A percentile compares a stretch with the other conserved stretches of the same genome.
Evolutionary conservation across 2,329 filamentous ascomycete genomes (phyloP).

Genomic region (Beauveria scarabaeidicola): DNA sequence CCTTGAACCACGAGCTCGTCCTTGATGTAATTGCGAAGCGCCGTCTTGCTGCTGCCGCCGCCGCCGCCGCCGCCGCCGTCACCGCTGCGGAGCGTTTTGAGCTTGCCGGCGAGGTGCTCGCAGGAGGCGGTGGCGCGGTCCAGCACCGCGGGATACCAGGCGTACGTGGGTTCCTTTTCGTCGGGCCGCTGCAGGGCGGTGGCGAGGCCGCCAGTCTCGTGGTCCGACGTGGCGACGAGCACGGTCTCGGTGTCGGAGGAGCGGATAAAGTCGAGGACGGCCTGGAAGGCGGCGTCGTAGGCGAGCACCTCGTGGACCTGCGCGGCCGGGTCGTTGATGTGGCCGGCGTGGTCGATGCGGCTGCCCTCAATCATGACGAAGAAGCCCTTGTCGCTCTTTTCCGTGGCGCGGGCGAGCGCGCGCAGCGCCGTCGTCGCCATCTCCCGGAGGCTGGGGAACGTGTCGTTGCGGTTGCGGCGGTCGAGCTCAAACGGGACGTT

Average conservation of each 20-base stretch:
- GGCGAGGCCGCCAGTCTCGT: conserved; percentile 87
- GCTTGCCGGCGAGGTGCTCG: conserved; percentile 58
- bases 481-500: conserved; percentile 95
- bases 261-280: conserved; percentile 77
- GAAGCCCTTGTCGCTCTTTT: conserved; percentile 81
- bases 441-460: conserved; percentile 83
- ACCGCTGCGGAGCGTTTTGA: conserved; percentile 42
- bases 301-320: conserved; percentile 91
- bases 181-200: conserved; percentile 59
- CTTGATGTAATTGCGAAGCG: conserved; percentile 57
- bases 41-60: conserved; percentile 13
- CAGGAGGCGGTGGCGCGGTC: conserved; percentile 68
- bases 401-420: conserved; percentile 71
- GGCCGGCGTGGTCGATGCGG: conserved; percentile 90
- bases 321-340: conserved; percentile 73
- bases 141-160: conserved; percentile 77
- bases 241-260: conserved; percentile 65
- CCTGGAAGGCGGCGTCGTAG: conserved; percentile 79
- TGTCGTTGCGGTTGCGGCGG: conserved; percentile 64
- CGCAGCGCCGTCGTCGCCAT: conserved; percentile 80
- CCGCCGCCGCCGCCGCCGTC: conserved; percentile 20
- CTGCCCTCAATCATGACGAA: conserved; percentile 98
- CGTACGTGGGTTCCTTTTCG: conserved; percentile 47
- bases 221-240: conserved; percentile 85
- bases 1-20: conserved; percentile 57